Percentiles rank a stretch among this genome's conserved stretches.
phyloP scores from a whole-genome alignment of 805 yeast genomes.

The Cyberlindnera meyerae region DNA sequence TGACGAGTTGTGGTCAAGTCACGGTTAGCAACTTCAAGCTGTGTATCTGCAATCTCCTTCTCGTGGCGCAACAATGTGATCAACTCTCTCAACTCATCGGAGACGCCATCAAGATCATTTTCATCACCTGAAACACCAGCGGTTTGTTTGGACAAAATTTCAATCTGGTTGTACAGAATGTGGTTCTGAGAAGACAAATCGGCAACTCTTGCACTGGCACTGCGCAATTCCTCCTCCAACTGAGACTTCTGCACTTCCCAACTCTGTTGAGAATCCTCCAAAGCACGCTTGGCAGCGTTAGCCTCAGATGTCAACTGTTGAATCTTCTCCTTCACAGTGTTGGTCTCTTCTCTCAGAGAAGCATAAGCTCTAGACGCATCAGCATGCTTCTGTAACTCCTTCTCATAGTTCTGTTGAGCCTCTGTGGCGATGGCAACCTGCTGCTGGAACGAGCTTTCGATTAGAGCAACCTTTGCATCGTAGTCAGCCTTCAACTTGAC shows the following conservation, averaged over 20 bases:
- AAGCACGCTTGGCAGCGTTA: slow-evolving; percentile 27
- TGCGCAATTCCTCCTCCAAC: slow-evolving; percentile 44
- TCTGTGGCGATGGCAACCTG: slow-evolving; percentile 45
- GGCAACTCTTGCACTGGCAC: slow-evolving; percentile 39
- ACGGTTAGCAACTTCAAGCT: slow-evolving; percentile 44
- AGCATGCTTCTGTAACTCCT: slow-evolving; percentile 51
- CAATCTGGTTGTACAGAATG: slow-evolving; percentile 65
- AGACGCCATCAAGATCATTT: slow-evolving; percentile 15
- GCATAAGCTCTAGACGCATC: slow-evolving; percentile 40
- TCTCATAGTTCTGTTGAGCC: slow-evolving; percentile 50
- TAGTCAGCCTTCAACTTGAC: slow-evolving; percentile 27
- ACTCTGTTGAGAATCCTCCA: slow-evolving; percentile 35
- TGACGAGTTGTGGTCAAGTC: slow-evolving; percentile 53
- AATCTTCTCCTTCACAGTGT: slow-evolving; percentile 26
- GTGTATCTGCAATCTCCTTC: slow-evolving; percentile 63
- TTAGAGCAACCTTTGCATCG: slow-evolving; percentile 26
- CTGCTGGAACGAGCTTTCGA: slow-evolving; percentile 34
- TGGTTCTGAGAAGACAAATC: slow-evolving; percentile 66
- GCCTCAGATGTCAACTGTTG: slow-evolving; percentile 26
- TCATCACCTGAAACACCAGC: slow-evolving; percentile 1
- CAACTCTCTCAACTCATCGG: slow-evolving; percentile 44
- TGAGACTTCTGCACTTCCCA: slow-evolving; percentile 41
- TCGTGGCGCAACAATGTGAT: slow-evolving; percentile 65
- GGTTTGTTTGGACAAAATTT: slow-evolving; percentile 27
- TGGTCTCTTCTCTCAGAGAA: slow-evolving; percentile 35